Evolutionary conservation across 164 flowering plant species (phyloP).

Genomic region (Tetrastigma voinierianum): DNA sequence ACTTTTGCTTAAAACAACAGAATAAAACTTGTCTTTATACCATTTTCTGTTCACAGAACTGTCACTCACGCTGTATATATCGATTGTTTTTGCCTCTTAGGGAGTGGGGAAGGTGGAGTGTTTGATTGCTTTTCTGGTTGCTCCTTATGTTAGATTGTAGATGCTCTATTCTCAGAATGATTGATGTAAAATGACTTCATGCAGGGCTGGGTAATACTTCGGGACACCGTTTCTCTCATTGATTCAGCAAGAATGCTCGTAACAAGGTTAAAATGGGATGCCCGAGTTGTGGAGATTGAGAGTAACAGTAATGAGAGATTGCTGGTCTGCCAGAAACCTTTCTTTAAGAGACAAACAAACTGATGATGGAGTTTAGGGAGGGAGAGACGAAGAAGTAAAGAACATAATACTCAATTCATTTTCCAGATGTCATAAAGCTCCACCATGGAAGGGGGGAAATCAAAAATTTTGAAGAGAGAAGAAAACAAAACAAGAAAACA

Average conservation of each 20-base stretch:
- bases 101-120: background rate
- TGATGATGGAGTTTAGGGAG: slow-evolving; percentile 6
- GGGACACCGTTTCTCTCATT: slow-evolving; percentile 53
- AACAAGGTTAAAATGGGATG: slow-evolving; percentile 84
- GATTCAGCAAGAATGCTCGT: slow-evolving; percentile 72
- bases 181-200: slow-evolving; percentile 9
- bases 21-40: background rate
- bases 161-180: background rate
- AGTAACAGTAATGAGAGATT: slow-evolving; percentile 80
- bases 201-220: slow-evolving; percentile 96
- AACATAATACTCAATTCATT: slow-evolving; percentile 34
- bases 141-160: background rate
- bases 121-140: background rate
- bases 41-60: background rate
- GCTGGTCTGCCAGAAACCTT: slow-evolving; percentile 93
- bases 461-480: slow-evolving; percentile 33
- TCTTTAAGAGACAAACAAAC: slow-evolving; percentile 63
- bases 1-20: too few relatives aligned
- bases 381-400: slow-evolving; percentile 21
- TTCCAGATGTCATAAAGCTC: slow-evolving; percentile 30
- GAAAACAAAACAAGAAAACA: slow-evolving; percentile 14
- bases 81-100: background rate
- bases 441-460: slow-evolving; percentile 16
- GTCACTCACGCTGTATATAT: background rate
- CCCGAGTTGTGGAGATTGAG: slow-evolving; percentile 80